Conservation (phyloP, 2,329 filamentous ascomycete genomes). For the Verticillium isaacii region DNA sequence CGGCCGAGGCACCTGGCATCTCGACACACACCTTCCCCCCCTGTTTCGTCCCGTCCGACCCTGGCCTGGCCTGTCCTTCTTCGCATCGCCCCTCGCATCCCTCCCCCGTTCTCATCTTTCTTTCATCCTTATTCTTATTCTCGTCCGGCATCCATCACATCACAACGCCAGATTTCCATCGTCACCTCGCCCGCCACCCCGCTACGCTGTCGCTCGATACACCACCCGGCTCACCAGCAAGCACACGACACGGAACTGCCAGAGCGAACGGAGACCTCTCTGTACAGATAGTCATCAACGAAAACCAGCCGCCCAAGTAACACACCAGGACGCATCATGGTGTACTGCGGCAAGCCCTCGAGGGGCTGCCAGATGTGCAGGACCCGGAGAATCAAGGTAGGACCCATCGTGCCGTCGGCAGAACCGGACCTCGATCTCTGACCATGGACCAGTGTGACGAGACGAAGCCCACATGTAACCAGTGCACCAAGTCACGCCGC, state of each 20-base stretch:
- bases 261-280: too few relatives aligned
- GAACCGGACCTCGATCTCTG: not conserved
- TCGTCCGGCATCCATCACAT: not conserved
- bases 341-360: conserved; percentile 62
- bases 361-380: conserved; percentile 71
- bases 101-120: not conserved
- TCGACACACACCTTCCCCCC: not conserved
- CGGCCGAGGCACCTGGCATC: not conserved
- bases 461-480: conserved; percentile 59
- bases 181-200: not conserved
- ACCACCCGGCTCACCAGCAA: not conserved
- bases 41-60: not conserved
- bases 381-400: conserved; percentile 68
- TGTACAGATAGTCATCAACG: not conserved
- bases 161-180: not conserved
- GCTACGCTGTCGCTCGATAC: not conserved
- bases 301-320: not conserved
- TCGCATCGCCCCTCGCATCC: not conserved
- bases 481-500: conserved; percentile 59
- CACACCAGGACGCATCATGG: conserved; percentile 42
- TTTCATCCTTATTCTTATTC: not conserved
- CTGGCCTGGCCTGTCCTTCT: not conserved
- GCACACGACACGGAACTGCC: not conserved
- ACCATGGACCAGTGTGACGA: conserved; percentile 54
- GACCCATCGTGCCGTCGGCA: conserved; percentile 10